phyloP scores from a whole-genome alignment of 495 filamentous ascomycete species.

The Trichoderma gamsii region DNA sequence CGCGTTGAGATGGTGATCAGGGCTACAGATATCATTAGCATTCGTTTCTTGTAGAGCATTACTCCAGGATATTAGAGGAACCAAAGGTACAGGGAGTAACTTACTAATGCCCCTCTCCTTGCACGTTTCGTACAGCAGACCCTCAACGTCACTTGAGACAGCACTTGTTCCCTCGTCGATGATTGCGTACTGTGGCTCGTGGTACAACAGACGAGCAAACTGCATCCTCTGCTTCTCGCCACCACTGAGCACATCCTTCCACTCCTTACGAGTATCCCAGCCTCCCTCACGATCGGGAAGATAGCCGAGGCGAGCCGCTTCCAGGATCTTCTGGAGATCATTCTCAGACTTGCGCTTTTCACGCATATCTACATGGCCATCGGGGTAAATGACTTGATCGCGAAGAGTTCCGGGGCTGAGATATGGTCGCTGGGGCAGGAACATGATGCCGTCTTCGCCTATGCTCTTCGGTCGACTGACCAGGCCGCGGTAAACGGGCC shows the following conservation, averaged over 20 bases:
- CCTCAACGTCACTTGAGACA: conserved; percentile 90
- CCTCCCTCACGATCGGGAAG: conserved; percentile 87
- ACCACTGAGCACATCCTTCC: conserved; percentile 94
- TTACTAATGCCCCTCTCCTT: conserved; percentile 89
- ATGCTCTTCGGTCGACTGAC: conserved; percentile 75
- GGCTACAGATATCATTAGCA: conserved; percentile 40
- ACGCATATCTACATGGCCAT: conserved; percentile 89
- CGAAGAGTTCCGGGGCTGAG: conserved; percentile 89
- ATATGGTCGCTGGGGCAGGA: conserved; percentile 91
- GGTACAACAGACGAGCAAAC: conserved; percentile 85
- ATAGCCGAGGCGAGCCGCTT: conserved; percentile 80
- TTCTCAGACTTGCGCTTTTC: conserved; percentile 68
- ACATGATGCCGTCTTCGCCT: conserved; percentile 93
- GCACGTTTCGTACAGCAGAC: conserved; percentile 81
- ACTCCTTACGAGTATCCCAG: conserved; percentile 94
- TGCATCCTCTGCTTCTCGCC: conserved; percentile 98
- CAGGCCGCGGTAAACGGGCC: conserved; percentile 89
- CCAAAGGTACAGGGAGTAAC: conserved; percentile 22
- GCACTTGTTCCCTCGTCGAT: conserved; percentile 94
- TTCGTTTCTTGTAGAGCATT: neutral
- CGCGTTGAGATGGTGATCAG: conserved; percentile 91
- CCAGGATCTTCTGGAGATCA: conserved; percentile 67
- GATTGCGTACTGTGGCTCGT: conserved; percentile 89
- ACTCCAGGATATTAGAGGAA: too few relatives aligned
- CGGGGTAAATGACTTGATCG: conserved; percentile 97